A percentile compares a stretch with the other conserved stretches of the same genome.
phyloP scores from a whole-genome alignment of 2,329 filamentous ascomycete genomes.

The Botrytis hyacinthi region DNA sequence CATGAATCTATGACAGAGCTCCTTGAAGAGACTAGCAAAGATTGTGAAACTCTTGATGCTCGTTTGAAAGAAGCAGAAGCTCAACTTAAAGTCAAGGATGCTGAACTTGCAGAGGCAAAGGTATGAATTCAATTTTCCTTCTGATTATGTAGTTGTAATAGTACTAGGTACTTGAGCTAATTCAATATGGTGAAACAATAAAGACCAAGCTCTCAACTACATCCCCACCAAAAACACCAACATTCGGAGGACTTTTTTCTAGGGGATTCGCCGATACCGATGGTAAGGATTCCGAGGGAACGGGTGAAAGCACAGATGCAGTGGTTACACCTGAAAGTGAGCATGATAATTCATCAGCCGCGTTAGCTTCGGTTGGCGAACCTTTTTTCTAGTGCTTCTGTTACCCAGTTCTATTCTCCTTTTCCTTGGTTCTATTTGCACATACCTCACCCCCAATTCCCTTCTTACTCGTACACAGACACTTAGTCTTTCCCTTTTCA shows the following conservation, averaged over 20 bases:
- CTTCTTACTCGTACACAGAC: background rate
- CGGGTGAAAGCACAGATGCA: constrained; percentile 27
- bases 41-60: constrained; percentile 41
- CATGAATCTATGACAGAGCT: constrained; percentile 60
- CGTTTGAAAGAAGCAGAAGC: constrained; percentile 44
- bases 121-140: constrained; percentile 39
- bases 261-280: constrained; percentile 51
- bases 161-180: constrained; percentile 16
- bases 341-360: constrained; percentile 62
- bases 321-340: constrained; percentile 53
- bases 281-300: constrained; percentile 36
- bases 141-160: background rate
- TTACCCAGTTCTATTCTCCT: constrained; percentile 20
- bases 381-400: constrained; percentile 34
- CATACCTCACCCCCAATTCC: background rate
- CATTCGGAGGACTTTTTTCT: constrained; percentile 47
- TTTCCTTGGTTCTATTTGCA: background rate
- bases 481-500: background rate
- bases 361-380: constrained; percentile 63
- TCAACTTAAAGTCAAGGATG: constrained; percentile 53
- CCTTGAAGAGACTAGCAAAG: constrained; percentile 53
- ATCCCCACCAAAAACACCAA: constrained; percentile 42
- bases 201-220: constrained; percentile 38
- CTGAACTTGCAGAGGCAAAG: constrained; percentile 61
- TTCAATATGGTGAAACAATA: constrained; percentile 40